Evolutionary conservation across 495 filamentous ascomycete genomes (phyloP), one percentile per base, ranked within the genome.

Genomic region (Diplogelasinospora grovesii): DNA sequence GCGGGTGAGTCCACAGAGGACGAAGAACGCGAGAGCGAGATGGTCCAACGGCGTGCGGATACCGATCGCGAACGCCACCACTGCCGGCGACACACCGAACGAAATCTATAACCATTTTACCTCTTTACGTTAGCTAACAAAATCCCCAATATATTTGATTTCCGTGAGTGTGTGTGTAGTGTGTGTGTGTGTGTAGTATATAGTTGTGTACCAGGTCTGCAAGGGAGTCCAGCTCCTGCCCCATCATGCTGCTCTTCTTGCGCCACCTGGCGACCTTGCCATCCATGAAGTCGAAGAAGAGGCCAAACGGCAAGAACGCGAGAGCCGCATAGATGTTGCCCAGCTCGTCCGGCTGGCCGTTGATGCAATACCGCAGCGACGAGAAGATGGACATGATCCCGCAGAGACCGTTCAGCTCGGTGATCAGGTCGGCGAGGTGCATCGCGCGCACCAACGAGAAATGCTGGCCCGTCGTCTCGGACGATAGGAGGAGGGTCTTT

Each of bases 241-340:
- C 92, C 92, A 98, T 97, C 54, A 97, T 68, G 41, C 83, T 89
- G 45, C 85, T 87, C 77, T 96, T 97, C 63, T 86, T 81, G 54
- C 93, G 75, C 93, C 92, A 97, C 38, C 92, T 70, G 43, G 92
- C 92, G 27, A 98, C 89, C 53, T 85, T 92, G 48, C 92, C 92
- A 61, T 98, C 92, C 81, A 97, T 88, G 56, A 95, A 95, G 60
- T 98, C 92, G 63, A 98, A 98, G 69, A 96, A 96, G 3, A 97
- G 74, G 2, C 89, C 92, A 22, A 96, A 83, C 2, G 90, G 90
- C 69, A 96, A 85, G 61, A 96, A 86, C 0, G 65, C 77, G 33
- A 98, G 80, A 13, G 93, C 90, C 18, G 79, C 61, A 74, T 82
- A 97, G 20, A 96, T 65, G 49, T 84, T 75, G 11, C 63, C 58